Conservation (phyloP, 345 rosid species). For the Hibiscus tridactylites region DNA sequence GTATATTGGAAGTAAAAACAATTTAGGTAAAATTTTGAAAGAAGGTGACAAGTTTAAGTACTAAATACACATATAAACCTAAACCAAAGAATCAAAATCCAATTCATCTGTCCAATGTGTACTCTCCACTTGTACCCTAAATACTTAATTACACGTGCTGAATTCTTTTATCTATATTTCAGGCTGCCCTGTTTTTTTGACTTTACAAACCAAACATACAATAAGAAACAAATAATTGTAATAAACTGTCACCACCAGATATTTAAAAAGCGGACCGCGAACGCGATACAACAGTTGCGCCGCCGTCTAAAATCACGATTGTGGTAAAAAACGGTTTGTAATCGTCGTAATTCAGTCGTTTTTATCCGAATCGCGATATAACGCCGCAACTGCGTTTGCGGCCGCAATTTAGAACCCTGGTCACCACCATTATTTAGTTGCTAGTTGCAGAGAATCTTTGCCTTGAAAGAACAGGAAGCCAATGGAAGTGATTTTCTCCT, state of each 20-base stretch:
- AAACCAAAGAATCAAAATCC: not conserved
- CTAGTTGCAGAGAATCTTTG: not conserved
- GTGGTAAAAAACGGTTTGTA: too few species aligned
- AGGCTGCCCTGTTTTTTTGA: not conserved
- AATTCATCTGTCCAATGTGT: not conserved
- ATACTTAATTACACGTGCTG: not conserved
- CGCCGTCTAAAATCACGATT: too few species aligned
- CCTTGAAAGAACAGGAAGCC: not conserved
- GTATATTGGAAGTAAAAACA: too few species aligned
- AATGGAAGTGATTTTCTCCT: not conserved
- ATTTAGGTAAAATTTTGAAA: too few species aligned
- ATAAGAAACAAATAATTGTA: not conserved
- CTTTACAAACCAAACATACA: not conserved
- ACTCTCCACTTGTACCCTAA: not conserved
- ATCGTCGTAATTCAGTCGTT: too few species aligned
- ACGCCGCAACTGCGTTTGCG: too few species aligned
- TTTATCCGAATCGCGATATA: too few species aligned
- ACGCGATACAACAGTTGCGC: too few species aligned
- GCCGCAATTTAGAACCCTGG: too few species aligned
- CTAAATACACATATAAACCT: too few species aligned
- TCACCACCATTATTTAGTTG: not conserved
- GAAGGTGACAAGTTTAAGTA: too few species aligned
- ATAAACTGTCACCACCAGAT: not conserved
- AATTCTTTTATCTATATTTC: not conserved
- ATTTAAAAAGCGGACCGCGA: too few species aligned